A percentile compares a stretch with the other conserved stretches of the same genome.
phyloP scores from a whole-genome alignment of 2,329 filamentous ascomycete species.

The Phialemoniopsis sp. region DNA sequence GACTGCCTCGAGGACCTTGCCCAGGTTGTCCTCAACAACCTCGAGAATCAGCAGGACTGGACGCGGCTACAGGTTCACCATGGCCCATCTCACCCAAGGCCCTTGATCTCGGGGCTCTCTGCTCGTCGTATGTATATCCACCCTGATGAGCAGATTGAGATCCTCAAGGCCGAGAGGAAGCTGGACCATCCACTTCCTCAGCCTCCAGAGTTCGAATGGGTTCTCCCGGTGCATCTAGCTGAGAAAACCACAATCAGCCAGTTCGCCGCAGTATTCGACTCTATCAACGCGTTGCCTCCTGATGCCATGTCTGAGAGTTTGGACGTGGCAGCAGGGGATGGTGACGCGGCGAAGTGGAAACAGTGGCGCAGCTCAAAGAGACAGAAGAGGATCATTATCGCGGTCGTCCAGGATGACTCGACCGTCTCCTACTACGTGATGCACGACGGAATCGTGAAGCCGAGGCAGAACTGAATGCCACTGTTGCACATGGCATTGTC shows the following conservation, averaged over 20 bases:
- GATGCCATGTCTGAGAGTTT: slow-evolving; percentile 13
- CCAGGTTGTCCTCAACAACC: slow-evolving; percentile 62
- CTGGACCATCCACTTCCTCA: slow-evolving; percentile 42
- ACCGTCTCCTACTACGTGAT: slow-evolving; percentile 82
- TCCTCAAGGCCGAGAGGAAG: slow-evolving; percentile 57
- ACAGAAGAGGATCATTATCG: slow-evolving; percentile 68
- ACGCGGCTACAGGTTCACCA: slow-evolving; percentile 52
- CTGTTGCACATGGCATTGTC: background rate
- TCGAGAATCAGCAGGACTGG: slow-evolving; percentile 75
- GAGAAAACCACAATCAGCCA: slow-evolving; percentile 68
- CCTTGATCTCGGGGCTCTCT: slow-evolving; percentile 68
- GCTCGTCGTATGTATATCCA: slow-evolving; percentile 72
- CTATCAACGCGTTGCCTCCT: slow-evolving; percentile 41
- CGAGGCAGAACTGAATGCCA: slow-evolving; percentile 67
- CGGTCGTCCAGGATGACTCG: slow-evolving; percentile 73
- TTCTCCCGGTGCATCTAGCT: slow-evolving; percentile 66
- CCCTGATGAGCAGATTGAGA: slow-evolving; percentile 75
- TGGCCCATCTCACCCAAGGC: slow-evolving; percentile 43
- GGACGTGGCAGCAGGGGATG: slow-evolving; percentile 13
- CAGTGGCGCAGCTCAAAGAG: slow-evolving; percentile 40
- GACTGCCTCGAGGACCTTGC: slow-evolving; percentile 38
- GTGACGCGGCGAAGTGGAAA: slow-evolving; percentile 21
- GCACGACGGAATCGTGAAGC: slow-evolving; percentile 84
- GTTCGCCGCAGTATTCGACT: slow-evolving; percentile 69
- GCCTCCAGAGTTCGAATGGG: slow-evolving; percentile 66